Evolutionary conservation across 164 flowering plant species (phyloP).

Genomic region (Kingdonia uniflora): DNA sequence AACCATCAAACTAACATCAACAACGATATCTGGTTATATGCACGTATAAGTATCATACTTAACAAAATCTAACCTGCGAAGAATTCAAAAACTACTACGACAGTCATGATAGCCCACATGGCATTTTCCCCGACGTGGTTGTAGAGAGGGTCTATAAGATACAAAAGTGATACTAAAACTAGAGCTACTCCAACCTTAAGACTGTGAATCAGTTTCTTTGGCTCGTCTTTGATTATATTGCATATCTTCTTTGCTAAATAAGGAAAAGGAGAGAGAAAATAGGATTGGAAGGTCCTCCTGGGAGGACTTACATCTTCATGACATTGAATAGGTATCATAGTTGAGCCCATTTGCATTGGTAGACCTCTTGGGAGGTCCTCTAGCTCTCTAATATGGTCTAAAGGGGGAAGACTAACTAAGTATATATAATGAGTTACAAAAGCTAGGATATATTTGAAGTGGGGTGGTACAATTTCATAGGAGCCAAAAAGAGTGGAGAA

Average conservation of each 20-base stretch:
- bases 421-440: too few relatives aligned
- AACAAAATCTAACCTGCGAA: conserved; percentile 39
- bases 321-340: conserved; percentile 23
- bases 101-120: conserved; percentile 97
- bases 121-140: conserved; percentile 66
- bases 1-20: background rate
- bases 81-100: conserved; percentile 74
- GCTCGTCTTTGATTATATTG: conserved; percentile 12
- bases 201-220: conserved; percentile 40
- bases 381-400: too few relatives aligned
- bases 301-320: conserved; percentile 13
- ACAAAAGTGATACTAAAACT: conserved; percentile 61
- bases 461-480: too few relatives aligned
- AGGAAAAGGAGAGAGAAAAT: conserved; percentile 4
- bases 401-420: too few relatives aligned
- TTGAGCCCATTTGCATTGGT: conserved; percentile 14
- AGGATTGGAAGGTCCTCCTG: conserved; percentile 6
- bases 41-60: too few relatives aligned
- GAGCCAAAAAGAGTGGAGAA: too few relatives aligned
- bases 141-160: conserved; percentile 49
- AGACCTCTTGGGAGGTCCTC: too few relatives aligned
- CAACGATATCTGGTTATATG: too few relatives aligned
- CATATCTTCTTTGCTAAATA: background rate
- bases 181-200: conserved; percentile 74
- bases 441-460: too few relatives aligned